These are phyloP conservation scores for Triticum urartu DNA, from an alignment of 176 grass and related monocot species.

Conservation along the genomic window DNA sequence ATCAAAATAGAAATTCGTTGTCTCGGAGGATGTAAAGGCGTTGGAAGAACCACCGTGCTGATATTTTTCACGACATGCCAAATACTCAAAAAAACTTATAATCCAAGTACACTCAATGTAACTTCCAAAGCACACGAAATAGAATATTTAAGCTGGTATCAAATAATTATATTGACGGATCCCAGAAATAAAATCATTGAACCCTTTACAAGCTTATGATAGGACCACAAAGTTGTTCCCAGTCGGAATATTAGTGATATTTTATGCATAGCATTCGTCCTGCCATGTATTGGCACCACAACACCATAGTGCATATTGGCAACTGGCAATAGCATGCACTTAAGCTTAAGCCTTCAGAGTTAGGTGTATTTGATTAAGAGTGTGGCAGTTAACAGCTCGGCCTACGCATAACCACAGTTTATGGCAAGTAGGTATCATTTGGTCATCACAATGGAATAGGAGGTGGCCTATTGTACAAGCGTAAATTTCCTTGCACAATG, in stretches of 20 bases:
- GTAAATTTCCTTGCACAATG: not conserved
- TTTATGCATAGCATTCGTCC: not conserved
- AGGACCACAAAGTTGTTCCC: not conserved
- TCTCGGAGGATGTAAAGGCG: conserved; percentile 69
- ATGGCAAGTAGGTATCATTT: conserved; percentile 8
- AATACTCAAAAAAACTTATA: conserved; percentile 26
- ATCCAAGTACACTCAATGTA: not conserved
- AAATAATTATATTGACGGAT: not conserved
- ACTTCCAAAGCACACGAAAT: conserved; percentile 7
- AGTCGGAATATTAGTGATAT: not conserved
- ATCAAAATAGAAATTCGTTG: conserved; percentile 88
- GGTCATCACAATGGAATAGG: not conserved
- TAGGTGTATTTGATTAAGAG: conserved; percentile 16
- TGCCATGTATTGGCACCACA: not conserved
- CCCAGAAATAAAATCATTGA: not conserved
- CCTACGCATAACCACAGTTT: not conserved
- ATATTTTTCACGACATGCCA: conserved; percentile 25
- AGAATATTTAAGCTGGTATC: not conserved
- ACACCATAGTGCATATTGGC: not conserved
- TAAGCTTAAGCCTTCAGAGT: not conserved
- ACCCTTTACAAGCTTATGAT: not conserved
- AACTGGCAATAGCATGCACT: not conserved
- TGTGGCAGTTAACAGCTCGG: not conserved
- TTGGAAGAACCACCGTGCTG: conserved; percentile 93
- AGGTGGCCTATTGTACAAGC: not conserved